Percentiles rank a stretch among this genome's conserved stretches.
Evolutionary conservation across 768 basidiomycete species (phyloP).

Genomic region (Leccinum uliginosum): DNA sequence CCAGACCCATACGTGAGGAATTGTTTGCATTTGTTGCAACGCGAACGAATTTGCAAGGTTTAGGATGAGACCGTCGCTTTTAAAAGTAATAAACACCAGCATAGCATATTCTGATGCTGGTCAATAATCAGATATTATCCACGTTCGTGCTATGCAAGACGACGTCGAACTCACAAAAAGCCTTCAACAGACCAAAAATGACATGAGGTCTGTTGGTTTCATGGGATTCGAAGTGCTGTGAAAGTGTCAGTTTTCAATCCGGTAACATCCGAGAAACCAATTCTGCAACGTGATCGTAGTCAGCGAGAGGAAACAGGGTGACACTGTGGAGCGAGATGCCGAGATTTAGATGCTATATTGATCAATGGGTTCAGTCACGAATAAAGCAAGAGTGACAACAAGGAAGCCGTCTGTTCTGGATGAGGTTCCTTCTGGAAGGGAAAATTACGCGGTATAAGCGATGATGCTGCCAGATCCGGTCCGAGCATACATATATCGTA

Average conservation of each 20-base stretch:
- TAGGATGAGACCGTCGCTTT: background rate
- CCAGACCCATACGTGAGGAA: slow-evolving; percentile 3
- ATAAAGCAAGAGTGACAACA: slow-evolving; percentile 36
- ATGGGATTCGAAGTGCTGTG: background rate
- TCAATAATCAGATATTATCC: background rate
- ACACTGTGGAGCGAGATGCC: slow-evolving; percentile 42
- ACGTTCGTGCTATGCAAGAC: background rate
- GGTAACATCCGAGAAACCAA: slow-evolving; percentile 24
- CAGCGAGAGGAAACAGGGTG: slow-evolving; percentile 45
- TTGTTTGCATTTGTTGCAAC: slow-evolving; percentile 5
- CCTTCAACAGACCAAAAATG: slow-evolving; percentile 1
- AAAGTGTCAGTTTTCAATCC: background rate
- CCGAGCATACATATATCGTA: background rate
- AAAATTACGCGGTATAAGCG: slow-evolving; percentile 3
- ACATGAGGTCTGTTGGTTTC: background rate
- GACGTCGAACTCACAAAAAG: slow-evolving; percentile 2
- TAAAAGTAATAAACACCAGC: background rate
- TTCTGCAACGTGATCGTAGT: slow-evolving; percentile 36
- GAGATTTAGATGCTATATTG: slow-evolving; percentile 35
- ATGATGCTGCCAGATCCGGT: background rate
- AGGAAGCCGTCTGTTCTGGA: slow-evolving; percentile 39
- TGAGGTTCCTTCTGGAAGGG: slow-evolving; percentile 17
- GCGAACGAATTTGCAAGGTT: slow-evolving; percentile 4
- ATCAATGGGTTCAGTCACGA: slow-evolving; percentile 52
- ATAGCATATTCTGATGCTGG: slow-evolving; percentile 2